Evolutionary conservation across 768 basidiomycete genomes (phyloP).

Genomic region (Postia placenta): DNA sequence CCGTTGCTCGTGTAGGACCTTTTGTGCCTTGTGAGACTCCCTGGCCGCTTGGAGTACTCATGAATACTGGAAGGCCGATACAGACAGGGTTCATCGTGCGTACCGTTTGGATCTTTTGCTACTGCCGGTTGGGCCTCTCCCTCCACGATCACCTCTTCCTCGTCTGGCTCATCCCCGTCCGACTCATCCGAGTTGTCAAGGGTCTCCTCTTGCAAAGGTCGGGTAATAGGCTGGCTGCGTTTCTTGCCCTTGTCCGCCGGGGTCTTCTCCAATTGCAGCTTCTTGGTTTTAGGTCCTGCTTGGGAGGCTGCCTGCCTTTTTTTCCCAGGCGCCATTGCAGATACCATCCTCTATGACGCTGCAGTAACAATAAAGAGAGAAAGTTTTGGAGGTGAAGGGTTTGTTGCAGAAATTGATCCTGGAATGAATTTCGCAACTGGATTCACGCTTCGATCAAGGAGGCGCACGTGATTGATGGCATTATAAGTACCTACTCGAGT

Average conservation of each 20-base stretch:
- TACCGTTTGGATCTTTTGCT: slow-evolving; percentile 58
- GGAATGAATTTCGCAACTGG: no score
- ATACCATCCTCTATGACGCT: no score
- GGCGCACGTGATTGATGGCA: no score
- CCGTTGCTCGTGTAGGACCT: slow-evolving; percentile 59
- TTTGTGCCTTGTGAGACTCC: slow-evolving; percentile 71
- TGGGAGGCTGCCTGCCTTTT: background rate
- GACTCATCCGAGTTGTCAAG: slow-evolving; percentile 35
- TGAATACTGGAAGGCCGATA: slow-evolving; percentile 1
- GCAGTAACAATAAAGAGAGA: no score
- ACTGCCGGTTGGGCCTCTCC: slow-evolving; percentile 6
- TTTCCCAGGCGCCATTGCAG: no score
- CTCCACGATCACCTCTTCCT: slow-evolving; percentile 27
- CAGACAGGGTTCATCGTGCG: slow-evolving; percentile 10
- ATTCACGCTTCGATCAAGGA: no score
- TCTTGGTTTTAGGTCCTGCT: background rate
- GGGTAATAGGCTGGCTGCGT: slow-evolving; percentile 59
- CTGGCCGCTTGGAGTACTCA: slow-evolving; percentile 38
- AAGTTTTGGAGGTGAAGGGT: no score
- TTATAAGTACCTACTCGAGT: no score
- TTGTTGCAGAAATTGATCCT: no score
- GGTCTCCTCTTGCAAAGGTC: slow-evolving; percentile 25
- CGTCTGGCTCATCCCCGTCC: slow-evolving; percentile 25
- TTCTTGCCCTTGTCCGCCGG: slow-evolving; percentile 36
- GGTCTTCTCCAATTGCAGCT: background rate